Conservation (phyloP, 2,329 filamentous ascomycete genomes). For the Penicillium griseofulvum region DNA sequence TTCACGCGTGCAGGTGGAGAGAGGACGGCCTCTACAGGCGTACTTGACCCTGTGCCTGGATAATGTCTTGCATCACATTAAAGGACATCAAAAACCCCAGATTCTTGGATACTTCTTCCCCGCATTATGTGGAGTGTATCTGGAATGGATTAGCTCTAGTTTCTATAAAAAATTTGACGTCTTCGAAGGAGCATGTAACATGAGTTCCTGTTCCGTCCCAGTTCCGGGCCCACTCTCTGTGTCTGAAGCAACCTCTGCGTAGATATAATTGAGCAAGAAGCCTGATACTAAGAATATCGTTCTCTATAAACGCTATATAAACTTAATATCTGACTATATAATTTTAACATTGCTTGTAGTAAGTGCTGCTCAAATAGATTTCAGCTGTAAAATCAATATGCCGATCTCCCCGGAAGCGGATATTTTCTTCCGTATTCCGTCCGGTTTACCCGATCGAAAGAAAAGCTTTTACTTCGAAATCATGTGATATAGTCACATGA, state of each 20-base stretch:
- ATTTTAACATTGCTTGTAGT: neutral
- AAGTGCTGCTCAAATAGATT: neutral
- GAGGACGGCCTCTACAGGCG: neutral
- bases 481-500: too few species aligned
- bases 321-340: neutral
- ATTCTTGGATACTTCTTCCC: neutral
- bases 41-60: neutral
- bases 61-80: neutral
- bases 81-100: neutral
- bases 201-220: neutral
- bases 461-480: neutral
- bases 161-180: neutral
- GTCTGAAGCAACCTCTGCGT: neutral
- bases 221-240: neutral
- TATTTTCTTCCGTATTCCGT: neutral
- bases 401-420: neutral
- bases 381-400: neutral
- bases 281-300: accelerated
- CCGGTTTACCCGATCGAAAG: too few species aligned
- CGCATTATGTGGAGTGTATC: conserved; percentile 1
- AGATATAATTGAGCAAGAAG: neutral
- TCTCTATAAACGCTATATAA: neutral
- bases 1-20: neutral
- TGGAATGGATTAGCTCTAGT: neutral
- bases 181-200: neutral